These are phyloP conservation scores for Plectosphaerella plurivora DNA, from an alignment of 2,329 filamentous ascomycete genomes.

Conservation along the genomic window DNA sequence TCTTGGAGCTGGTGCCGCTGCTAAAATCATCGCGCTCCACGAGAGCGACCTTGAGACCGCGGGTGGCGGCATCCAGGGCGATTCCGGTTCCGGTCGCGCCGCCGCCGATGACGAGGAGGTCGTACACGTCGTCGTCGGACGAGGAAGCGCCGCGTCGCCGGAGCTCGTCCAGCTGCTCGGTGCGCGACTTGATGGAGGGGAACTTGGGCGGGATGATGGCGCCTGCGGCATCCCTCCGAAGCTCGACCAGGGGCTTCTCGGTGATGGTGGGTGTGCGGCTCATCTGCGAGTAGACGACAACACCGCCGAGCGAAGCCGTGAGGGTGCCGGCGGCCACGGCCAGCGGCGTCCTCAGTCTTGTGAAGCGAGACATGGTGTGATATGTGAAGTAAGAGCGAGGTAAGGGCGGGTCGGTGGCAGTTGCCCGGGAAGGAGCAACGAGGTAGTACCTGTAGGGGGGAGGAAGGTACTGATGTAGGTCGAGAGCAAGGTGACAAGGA, in stretches of 20 bases:
- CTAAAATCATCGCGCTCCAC: constrained; percentile 83
- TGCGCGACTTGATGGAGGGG: constrained; percentile 25
- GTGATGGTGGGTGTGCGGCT: constrained; percentile 22
- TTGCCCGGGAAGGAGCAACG: neutral
- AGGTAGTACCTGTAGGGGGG: neutral
- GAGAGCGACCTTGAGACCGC: constrained; percentile 73
- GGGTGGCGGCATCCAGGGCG: constrained; percentile 74
- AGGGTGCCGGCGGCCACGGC: constrained; percentile 20
- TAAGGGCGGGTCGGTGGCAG: neutral
- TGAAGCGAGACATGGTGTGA: constrained; percentile 27
- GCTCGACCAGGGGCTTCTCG: constrained; percentile 25
- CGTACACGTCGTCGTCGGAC: constrained; percentile 53
- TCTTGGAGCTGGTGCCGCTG: constrained; percentile 78
- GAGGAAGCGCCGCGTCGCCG: constrained; percentile 17
- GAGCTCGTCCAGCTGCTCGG: constrained; percentile 35
- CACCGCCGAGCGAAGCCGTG: constrained; percentile 19
- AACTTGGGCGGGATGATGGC: constrained; percentile 33
- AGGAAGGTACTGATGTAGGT: neutral
- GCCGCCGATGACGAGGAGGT: constrained; percentile 73
- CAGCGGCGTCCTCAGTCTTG: constrained; percentile 28
- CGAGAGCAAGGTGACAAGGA: neutral
- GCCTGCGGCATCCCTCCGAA: constrained; percentile 29
- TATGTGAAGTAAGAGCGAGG: neutral
- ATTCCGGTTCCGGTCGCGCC: constrained; percentile 78
- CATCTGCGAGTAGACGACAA: constrained; percentile 21